These are phyloP conservation scores for Puccinia polysora DNA, from an alignment of 1,284 basidiomycete genomes.

Conservation along the genomic window DNA sequence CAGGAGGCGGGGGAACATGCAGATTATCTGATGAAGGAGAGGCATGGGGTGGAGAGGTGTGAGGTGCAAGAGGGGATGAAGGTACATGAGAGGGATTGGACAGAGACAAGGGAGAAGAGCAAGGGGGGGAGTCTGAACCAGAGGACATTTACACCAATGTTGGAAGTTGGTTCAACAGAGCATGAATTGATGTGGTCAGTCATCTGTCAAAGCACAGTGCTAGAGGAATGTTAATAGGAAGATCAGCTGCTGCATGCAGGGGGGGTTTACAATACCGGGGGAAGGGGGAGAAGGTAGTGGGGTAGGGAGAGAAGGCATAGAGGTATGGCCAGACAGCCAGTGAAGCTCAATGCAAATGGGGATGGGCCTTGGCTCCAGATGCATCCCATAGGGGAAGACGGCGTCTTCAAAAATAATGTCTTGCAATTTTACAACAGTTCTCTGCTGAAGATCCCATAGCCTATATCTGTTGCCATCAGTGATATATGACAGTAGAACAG, in stretches of 20 bases:
- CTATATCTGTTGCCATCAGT: background rate
- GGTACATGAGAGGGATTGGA: background rate
- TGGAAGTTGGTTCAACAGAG: background rate
- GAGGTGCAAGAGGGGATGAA: no score
- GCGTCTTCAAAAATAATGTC: slow-evolving; percentile 4
- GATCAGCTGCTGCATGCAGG: background rate
- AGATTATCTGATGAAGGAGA: no score
- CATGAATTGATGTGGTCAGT: background rate
- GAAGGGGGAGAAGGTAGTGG: no score
- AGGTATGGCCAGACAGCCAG: background rate
- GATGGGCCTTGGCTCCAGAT: background rate
- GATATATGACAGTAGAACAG: slow-evolving; percentile 9
- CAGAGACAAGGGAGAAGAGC: background rate
- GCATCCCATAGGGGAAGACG: background rate
- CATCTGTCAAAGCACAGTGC: background rate
- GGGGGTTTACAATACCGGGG: no score
- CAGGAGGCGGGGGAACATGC: no score
- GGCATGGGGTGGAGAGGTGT: no score
- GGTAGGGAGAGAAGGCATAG: no score
- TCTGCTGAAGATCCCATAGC: background rate
- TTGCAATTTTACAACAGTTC: background rate
- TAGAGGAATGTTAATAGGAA: background rate
- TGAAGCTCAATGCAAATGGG: background rate
- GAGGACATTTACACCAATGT: background rate
- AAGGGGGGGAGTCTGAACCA: background rate